Conservation (phyloP, 805 yeast genomes). For the Kuraishia ogatae region DNA sequence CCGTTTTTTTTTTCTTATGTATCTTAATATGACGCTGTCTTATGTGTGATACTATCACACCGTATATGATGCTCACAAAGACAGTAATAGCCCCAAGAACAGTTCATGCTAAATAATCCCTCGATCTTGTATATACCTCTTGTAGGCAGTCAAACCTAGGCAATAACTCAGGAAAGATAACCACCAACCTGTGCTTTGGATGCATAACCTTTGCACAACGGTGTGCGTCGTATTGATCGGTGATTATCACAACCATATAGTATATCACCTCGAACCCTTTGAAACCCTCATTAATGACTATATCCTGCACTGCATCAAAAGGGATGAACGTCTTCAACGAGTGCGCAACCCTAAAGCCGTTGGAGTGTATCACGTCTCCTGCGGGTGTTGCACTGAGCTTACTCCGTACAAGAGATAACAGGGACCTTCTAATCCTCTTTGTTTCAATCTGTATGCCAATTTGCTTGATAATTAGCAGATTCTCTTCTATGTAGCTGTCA, state of each 20-base stretch:
- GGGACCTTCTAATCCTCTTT: neutral
- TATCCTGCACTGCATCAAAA: constrained; percentile 44
- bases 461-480: neutral
- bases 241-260: constrained; percentile 52
- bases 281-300: constrained; percentile 72
- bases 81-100: no score
- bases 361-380: neutral
- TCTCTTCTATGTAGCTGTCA: neutral
- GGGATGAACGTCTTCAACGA: constrained; percentile 38
- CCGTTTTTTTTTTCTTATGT: no score
- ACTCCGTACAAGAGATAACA: neutral
- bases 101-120: constrained; percentile 7
- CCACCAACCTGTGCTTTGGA: constrained; percentile 13
- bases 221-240: neutral
- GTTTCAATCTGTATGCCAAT: neutral
- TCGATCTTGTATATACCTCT: constrained; percentile 17
- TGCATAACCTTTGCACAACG: neutral
- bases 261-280: constrained; percentile 56
- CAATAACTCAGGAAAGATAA: constrained; percentile 21
- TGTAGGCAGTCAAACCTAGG: constrained; percentile 22
- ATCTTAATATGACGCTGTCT: no score
- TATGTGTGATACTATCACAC: no score
- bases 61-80: no score
- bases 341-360: neutral
- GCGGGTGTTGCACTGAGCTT: no score